Base-by-base conservation (phyloP, 768 basidiomycete species). In the Imleria badia region DNA sequence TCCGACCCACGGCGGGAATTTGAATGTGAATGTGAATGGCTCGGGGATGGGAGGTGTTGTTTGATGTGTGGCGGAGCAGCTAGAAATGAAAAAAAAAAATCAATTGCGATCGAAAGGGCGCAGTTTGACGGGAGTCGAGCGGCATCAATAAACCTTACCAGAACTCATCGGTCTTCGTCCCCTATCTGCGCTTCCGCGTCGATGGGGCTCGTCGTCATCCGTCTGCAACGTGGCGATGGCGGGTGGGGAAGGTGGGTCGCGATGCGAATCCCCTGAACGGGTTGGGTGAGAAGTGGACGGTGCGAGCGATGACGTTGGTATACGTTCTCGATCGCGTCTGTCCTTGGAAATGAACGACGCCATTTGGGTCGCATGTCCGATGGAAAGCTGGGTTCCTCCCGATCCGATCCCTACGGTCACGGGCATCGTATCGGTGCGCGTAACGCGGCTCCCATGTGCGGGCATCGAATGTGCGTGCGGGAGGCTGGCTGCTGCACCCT, bases 381-480 rank as follows among this genome's bases (percentile, higher is more conserved):
- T 69, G 55, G 26, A 26, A 26, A 58, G 58, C 54, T 67, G 70
- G 26, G 68, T 55, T 15, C 50, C 60, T 0, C 55, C 55, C 36
- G 66, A 67, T 54, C 66, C 68, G 52, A 70, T 53, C 31, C 54
- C 63, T 26, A 57, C 54, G 58, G 53, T 39, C n/a, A 55, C 69
- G 51, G 71, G 72, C n/a, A 73, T 60, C 26, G 72, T 73, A 43
- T 72, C 71, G 0, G 64, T 60, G 33, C 72, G 55, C 26, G 66
- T 48, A 35, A 73, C 50, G 2, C 68, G 55, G 41, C 45, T 66
- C 3, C 56, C 58, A 49, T 64, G 61, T 15, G 46, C 38, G 47
- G 65, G 30, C 39, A 68, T 55, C 0, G 66, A 53, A 19, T 68
- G 66, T 2, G 62, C 26, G 44, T 68, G 67, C 0, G 51, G 34